These are phyloP conservation scores for Berkeleyomyces rouxiae DNA, from an alignment of 2,329 filamentous ascomycete species.

Conservation along the genomic window DNA sequence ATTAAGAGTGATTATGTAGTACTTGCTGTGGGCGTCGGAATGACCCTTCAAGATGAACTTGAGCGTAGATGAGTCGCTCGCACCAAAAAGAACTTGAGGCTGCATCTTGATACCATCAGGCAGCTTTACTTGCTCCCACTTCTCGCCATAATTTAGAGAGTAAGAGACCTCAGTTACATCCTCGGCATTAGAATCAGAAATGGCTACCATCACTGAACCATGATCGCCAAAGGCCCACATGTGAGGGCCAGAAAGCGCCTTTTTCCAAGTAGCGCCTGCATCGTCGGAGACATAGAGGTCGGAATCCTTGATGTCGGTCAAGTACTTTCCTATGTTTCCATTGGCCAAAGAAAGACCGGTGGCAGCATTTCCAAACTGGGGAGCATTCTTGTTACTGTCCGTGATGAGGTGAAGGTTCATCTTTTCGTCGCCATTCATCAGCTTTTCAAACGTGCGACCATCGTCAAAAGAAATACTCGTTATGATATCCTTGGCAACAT, in stretches of 20 bases:
- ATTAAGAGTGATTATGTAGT: slow-evolving; percentile 59
- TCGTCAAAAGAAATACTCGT: slow-evolving; percentile 91
- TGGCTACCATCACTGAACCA: slow-evolving; percentile 71
- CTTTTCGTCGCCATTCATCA: slow-evolving; percentile 49
- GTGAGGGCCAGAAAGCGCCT: slow-evolving; percentile 62
- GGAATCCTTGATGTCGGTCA: slow-evolving; percentile 56
- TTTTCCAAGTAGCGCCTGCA: slow-evolving; percentile 70
- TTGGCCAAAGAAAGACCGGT: slow-evolving; percentile 89
- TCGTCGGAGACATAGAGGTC: slow-evolving; percentile 81
- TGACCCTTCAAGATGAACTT: slow-evolving; percentile 70
- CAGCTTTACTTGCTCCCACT: slow-evolving; percentile 59
- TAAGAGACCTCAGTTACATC: slow-evolving; percentile 46
- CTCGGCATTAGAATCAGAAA: slow-evolving; percentile 54
- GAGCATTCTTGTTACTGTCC: slow-evolving; percentile 62
- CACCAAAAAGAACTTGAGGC: slow-evolving; percentile 65
- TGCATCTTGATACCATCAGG: slow-evolving; percentile 49
- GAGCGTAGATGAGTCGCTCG: slow-evolving; percentile 78
- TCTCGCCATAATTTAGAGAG: slow-evolving; percentile 77
- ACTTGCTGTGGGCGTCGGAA: slow-evolving; percentile 34
- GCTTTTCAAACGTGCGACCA: slow-evolving; percentile 62
- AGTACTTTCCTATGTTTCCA: slow-evolving; percentile 66
- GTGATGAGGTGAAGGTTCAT: slow-evolving; percentile 91
- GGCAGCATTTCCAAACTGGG: slow-evolving; percentile 83
- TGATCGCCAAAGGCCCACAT: slow-evolving; percentile 95
- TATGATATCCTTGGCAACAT: slow-evolving; percentile 47